Conservation (phyloP, 2,329 filamentous ascomycete species). For the Aureobasidium sp. region DNA sequence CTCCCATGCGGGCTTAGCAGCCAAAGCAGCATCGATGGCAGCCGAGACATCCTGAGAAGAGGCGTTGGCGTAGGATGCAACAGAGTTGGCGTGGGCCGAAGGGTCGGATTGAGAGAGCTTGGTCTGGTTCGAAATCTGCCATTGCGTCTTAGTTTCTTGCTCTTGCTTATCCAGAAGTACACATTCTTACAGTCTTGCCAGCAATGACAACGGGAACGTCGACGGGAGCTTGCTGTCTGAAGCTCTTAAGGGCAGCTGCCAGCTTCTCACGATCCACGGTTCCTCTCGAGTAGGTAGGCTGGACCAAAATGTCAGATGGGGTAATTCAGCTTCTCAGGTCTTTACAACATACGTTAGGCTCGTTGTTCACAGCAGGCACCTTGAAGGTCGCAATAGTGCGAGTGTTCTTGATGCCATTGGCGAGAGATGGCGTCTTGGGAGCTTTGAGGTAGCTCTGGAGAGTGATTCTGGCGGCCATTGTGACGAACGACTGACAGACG, state of each 20-base stretch:
- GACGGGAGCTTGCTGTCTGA: constrained; percentile 61
- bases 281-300: constrained; percentile 86
- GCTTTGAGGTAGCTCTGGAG: constrained; percentile 11
- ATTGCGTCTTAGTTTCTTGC: background rate
- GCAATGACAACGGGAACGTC: constrained; percentile 77
- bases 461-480: constrained; percentile 10
- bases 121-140: constrained; percentile 40
- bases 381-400: constrained; percentile 72
- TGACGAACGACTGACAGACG: background rate
- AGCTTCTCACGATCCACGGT: constrained; percentile 72
- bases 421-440: background rate
- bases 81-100: too few species aligned
- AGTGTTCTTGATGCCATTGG: constrained; percentile 11
- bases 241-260: constrained; percentile 59
- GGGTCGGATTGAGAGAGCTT: constrained; percentile 75
- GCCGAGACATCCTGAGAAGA: too few species aligned
- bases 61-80: too few species aligned
- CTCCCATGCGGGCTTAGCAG: too few species aligned
- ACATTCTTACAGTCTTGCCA: constrained; percentile 59
- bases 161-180: too few species aligned
- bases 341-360: constrained; percentile 70
- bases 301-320: constrained; percentile 6
- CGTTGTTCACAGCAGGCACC: constrained; percentile 77
- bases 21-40: too few species aligned
- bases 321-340: background rate